Evolutionary conservation across 208 protist genomes (phyloP), one percentile per base, ranked within the genome.

Genomic region (Jaenimonas drosophilae): DNA sequence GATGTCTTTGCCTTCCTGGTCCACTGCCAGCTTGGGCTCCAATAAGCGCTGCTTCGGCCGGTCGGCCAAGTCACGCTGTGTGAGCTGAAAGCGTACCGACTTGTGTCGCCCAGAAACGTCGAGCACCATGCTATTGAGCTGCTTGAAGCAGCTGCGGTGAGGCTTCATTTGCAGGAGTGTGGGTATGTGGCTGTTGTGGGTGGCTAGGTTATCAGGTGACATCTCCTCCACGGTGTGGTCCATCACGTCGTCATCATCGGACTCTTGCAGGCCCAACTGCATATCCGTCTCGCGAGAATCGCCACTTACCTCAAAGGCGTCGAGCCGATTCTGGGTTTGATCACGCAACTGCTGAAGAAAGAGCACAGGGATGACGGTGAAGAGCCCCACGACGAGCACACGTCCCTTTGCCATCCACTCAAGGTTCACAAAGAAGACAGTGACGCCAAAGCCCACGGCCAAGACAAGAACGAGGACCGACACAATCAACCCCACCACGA

Each of bases 361-460:
- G 7, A 51, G 7, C 3, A 17, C 16, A n/a, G 54, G 54, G 32
- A 61, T 51, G 16, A 6, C 37, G 4, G 24, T 16, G 24, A 61
- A 61, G 9, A 61, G n/a, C 25, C 45, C 21, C 4, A 55, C 47
- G 19, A 61, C 24, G 34, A 44, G 4, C n/a, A 52, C 33, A 17
- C 47, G 54, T 9, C 54, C 54, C 11, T 43, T 40, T 5, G 54
- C 27, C 4, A 51, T 40, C 48, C 54, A 61, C 24, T 38, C 17
- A 2, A 51, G 4, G 25, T 40, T 54, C 27, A 51, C 50, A 36
- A 49, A 47, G 25, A 53, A 51, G 5, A 31, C 4, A 17, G 26
- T 4, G 5, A 23, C 31, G 28, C 17, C 24, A 7, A 51, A 9
- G 14, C n/a, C 30, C 14, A 36, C 5, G 31, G 9, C 12, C 23